These are phyloP conservation scores for Akanthomyces lecanii DNA, from an alignment of 2,329 filamentous ascomycete species.

Conservation along the genomic window DNA sequence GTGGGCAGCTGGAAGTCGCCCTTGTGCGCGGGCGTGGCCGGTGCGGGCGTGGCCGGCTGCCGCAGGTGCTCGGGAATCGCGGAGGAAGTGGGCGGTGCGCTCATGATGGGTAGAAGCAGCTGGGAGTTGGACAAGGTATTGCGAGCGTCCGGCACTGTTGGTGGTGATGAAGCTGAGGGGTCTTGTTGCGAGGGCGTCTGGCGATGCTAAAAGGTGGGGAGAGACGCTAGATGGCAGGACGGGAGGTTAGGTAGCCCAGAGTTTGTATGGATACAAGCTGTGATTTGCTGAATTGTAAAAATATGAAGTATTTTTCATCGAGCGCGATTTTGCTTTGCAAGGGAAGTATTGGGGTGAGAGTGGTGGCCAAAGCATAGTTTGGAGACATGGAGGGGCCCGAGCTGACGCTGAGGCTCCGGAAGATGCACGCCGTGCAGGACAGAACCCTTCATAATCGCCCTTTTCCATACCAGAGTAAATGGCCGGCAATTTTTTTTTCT, in stretches of 20 bases:
- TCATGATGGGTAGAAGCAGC: not conserved
- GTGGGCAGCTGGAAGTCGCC: slow-evolving; percentile 44
- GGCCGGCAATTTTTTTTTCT: too few species aligned
- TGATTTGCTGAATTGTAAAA: not conserved
- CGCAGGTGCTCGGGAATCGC: slow-evolving; percentile 9
- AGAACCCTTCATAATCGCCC: too few species aligned
- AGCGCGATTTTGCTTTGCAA: too few species aligned
- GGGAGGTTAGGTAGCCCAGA: not conserved
- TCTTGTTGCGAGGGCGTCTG: not conserved
- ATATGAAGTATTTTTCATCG: too few species aligned
- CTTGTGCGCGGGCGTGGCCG: slow-evolving; percentile 4
- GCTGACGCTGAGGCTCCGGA: too few species aligned
- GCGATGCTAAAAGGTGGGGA: slow-evolving; percentile 4
- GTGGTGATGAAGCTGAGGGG: not conserved
- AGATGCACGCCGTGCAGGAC: too few species aligned
- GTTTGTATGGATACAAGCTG: not conserved
- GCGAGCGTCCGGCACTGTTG: not conserved
- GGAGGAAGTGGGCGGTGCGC: slow-evolving; percentile 9
- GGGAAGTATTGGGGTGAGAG: too few species aligned
- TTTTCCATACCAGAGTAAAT: too few species aligned
- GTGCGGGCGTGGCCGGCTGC: not conserved
- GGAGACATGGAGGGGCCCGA: too few species aligned
- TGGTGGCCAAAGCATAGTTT: too few species aligned
- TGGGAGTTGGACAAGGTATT: not conserved
- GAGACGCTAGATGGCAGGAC: not conserved